phyloP scores from a whole-genome alignment of 2,329 filamentous ascomycete species.

The Mycocentrospora acerina region DNA sequence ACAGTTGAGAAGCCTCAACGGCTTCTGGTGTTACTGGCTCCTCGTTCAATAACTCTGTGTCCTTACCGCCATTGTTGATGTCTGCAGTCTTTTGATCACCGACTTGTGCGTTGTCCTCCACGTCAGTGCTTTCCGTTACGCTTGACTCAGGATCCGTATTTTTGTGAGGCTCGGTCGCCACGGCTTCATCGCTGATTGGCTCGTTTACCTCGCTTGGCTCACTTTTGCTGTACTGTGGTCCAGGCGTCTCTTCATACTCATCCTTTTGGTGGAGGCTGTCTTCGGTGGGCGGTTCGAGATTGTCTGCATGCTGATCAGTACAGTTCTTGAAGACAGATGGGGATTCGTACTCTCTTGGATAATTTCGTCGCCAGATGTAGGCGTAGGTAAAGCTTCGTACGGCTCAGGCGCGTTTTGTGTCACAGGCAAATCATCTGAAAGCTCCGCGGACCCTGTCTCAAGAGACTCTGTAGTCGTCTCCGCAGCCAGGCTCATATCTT shows the following conservation, averaged over 20 bases:
- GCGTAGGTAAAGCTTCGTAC: background rate
- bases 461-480: too few species aligned
- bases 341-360: too few species aligned
- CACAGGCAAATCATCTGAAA: background rate
- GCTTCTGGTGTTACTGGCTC: conserved; percentile 7
- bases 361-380: too few species aligned
- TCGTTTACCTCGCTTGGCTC: conserved; percentile 73
- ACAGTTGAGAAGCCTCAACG: conserved; percentile 4
- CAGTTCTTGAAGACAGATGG: too few species aligned
- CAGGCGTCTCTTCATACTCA: background rate
- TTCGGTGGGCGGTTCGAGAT: too few species aligned
- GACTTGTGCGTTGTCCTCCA: conserved; percentile 2
- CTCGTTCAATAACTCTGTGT: conserved; percentile 3
- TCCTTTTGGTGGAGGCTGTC: too few species aligned
- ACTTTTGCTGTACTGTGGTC: background rate
- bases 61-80: conserved; percentile 3
- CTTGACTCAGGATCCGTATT: background rate
- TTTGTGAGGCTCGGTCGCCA: conserved; percentile 49
- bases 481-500: too few species aligned
- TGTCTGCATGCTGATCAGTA: too few species aligned
- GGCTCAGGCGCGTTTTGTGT: background rate
- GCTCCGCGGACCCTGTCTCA: too few species aligned
- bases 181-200: conserved; percentile 71
- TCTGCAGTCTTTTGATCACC: conserved; percentile 1
- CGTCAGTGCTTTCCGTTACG: background rate